Base-by-base conservation (phyloP, 306 rosid genomes). In the Corylus heterophylla region DNA sequence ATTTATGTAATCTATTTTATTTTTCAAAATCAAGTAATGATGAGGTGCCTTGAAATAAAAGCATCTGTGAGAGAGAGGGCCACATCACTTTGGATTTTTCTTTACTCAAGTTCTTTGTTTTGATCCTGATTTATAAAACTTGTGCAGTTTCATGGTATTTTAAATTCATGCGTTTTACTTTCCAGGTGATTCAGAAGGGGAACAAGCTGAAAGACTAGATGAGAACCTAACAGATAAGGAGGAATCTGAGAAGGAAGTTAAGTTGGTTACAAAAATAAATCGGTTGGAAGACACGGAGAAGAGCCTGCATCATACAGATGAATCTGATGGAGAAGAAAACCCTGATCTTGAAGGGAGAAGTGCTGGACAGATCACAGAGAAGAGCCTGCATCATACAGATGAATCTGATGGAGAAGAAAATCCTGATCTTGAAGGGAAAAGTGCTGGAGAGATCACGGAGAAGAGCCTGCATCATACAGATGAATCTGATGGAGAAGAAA, bases 141-240 rank as follows among this genome's bases (percentile, higher is more conserved):
- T 39, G 29, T 0, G 10, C 13, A 39, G 29, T 47, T 55, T 37
- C 27, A 22, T 51, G 55, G 71, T 81, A 61, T 52, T 59, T n/a
- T 80, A 11, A 47, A 51, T 71, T 70, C 7, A 8, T 76, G 12
- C 59, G 20, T 67, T 73, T 6, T 67, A 42, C 13, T 85, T 81
- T 67, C 73, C 81, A 85, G 97, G 82, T 81, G 88, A 86, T 84
- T 89, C 91, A 51, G 97, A 83, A 51, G 93, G 82, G 62, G 95
- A 88, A 78, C 83, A 80, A 59, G 76, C 85, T 78, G 89, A 79
- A 81, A 86, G 81, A 62, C 71, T 76, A 18, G 79, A 83, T 22
- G 85, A 78, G 51, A 88, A 80, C 52, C 50, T 58, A 73, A 79
- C 82, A 37, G 85, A 76, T 58, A 84, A 75, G 77, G 87, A 87